Conservation (phyloP, 257 asterid species). For the Gynochthodes officinalis region DNA sequence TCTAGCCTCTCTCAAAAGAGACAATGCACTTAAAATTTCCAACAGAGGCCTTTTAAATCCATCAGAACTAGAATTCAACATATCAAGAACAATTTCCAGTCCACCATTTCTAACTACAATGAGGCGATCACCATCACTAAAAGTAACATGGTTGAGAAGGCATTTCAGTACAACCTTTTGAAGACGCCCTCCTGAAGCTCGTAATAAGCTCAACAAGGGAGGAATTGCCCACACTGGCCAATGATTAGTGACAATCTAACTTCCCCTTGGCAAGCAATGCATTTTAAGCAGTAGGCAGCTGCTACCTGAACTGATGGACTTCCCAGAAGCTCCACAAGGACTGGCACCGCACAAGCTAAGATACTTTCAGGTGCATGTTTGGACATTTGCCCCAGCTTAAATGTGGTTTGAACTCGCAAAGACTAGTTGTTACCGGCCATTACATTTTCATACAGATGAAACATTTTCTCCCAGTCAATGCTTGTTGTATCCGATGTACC, state of each 20-base stretch:
- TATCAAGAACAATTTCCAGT: conserved; percentile 34
- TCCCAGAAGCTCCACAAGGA: conserved; percentile 42
- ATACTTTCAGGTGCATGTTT: conserved; percentile 45
- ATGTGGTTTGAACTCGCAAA: conserved; percentile 35
- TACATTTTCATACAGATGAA: conserved; percentile 32
- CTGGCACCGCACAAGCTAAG: conserved; percentile 40
- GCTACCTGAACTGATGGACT: conserved; percentile 46
- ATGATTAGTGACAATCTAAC: conserved; percentile 47
- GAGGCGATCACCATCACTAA: conserved; percentile 33
- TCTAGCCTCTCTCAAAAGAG: conserved; percentile 60
- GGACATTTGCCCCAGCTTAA: conserved; percentile 43
- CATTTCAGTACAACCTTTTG: conserved; percentile 44
- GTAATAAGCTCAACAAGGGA: conserved; percentile 38
- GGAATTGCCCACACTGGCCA: conserved; percentile 48
- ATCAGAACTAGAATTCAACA: conserved; percentile 31
- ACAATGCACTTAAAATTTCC: conserved; percentile 55
- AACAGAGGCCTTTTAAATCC: conserved; percentile 33
- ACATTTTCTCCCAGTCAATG: conserved; percentile 46
- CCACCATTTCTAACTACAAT: conserved; percentile 43
- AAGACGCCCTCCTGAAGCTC: conserved; percentile 31
- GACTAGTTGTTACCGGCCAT: conserved; percentile 34
- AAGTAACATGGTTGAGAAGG: conserved; percentile 45
- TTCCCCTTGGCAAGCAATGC: conserved; percentile 48
- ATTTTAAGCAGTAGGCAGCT: conserved; percentile 50
- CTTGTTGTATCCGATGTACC: conserved; percentile 23